Evolutionary conservation across 352 stramenopile genomes (phyloP).

Genomic region (Phytophthora niederhauseri): DNA sequence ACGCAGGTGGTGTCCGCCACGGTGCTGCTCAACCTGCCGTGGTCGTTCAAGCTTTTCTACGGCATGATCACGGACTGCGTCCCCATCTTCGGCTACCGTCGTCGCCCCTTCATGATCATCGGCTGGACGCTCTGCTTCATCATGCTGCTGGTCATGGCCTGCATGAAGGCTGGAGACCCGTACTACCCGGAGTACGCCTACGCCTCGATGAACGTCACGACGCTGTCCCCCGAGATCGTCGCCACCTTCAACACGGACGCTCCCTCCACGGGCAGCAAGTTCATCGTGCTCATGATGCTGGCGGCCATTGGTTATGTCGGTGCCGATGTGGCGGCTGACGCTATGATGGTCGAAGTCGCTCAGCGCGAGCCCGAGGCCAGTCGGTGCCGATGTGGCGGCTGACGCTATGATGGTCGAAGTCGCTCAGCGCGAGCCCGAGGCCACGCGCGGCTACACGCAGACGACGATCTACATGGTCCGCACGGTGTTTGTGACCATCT

Average conservation of each 20-base stretch:
- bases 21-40: conserved; percentile 48
- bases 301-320: conserved; percentile 54
- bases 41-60: conserved; percentile 67
- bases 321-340: conserved; percentile 56
- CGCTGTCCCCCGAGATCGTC: conserved; percentile 32
- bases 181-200: conserved; percentile 46
- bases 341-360: conserved; percentile 57
- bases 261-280: conserved; percentile 39
- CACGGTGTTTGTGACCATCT: conserved; percentile 44
- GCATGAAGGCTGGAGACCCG: conserved; percentile 38
- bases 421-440: conserved; percentile 53
- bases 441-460: conserved; percentile 51
- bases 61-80: conserved; percentile 56
- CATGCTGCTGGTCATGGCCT: conserved; percentile 54
- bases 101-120: conserved; percentile 61
- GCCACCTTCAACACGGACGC: conserved; percentile 42
- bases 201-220: conserved; percentile 37
- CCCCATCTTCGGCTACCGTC: conserved; percentile 56
- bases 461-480: conserved; percentile 55
- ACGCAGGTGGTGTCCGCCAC: conserved; percentile 45
- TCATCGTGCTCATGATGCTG: conserved; percentile 54
- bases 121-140: conserved; percentile 47
- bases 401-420: conserved; percentile 61
- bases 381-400: conserved; percentile 54
- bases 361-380: conserved; percentile 52